Percentiles rank a stretch among this genome's conserved stretches.
Conservation (phyloP, 495 filamentous ascomycete species). For the Penicillium cosmopolitanum region DNA sequence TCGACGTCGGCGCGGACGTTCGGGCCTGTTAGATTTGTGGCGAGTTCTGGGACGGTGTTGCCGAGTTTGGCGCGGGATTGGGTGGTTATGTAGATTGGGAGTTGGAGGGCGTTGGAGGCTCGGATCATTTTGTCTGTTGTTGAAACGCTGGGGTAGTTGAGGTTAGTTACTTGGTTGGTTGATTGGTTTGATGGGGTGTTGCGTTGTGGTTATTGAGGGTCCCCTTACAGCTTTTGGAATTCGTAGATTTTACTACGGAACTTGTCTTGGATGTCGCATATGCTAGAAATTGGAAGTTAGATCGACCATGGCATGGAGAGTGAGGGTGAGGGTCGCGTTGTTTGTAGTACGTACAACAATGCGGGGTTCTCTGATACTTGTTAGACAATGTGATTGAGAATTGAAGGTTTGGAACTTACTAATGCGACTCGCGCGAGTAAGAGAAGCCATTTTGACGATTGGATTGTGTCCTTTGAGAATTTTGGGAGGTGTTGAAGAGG, state of each 20-base stretch:
- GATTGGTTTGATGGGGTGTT: neutral
- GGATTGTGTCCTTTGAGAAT: neutral
- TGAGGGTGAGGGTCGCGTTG: no score
- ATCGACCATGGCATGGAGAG: no score
- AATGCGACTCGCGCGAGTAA: conserved; percentile 39
- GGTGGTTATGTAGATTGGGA: conserved; percentile 84
- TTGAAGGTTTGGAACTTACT: conserved; percentile 23
- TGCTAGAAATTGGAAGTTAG: conserved; percentile 50
- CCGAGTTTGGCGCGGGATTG: conserved; percentile 79
- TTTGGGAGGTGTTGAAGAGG: conserved; percentile 15
- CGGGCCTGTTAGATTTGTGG: conserved; percentile 38
- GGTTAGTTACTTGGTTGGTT: conserved; percentile 4
- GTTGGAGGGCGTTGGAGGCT: conserved; percentile 62
- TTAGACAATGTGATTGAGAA: conserved; percentile 21
- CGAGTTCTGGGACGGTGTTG: conserved; percentile 71
- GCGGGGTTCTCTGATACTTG: conserved; percentile 61
- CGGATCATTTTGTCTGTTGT: conserved; percentile 47
- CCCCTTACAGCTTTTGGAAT: conserved; percentile 72
- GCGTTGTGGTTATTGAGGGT: no score
- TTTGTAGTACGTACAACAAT: conserved; percentile 60
- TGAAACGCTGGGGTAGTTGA: conserved; percentile 26
- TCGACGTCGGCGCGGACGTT: conserved; percentile 63
- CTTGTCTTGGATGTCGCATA: conserved; percentile 96
- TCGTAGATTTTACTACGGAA: conserved; percentile 82
- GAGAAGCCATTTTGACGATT: conserved; percentile 33